phyloP scores from a whole-genome alignment of 805 yeast genomes.

The Nakazawaea peltata region DNA sequence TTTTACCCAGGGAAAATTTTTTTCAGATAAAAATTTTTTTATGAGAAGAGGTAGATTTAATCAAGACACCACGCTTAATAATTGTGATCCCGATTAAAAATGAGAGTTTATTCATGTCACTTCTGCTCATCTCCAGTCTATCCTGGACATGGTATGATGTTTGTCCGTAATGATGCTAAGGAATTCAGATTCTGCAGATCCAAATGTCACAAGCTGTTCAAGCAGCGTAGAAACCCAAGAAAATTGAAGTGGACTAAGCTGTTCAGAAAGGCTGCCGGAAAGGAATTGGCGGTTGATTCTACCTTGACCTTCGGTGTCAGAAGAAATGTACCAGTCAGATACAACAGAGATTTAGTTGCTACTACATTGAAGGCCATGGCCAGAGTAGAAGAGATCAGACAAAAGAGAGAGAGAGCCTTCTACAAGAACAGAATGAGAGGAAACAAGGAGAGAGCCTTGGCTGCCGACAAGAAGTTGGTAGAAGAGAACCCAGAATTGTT shows the following conservation, averaged over 20 bases:
- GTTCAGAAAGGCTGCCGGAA: constrained; percentile 97
- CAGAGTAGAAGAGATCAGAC: constrained; percentile 92
- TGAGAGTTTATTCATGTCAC: constrained; percentile 90
- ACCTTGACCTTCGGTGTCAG: constrained; percentile 95
- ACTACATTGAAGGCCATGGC: constrained; percentile 93
- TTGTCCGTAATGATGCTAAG: constrained; percentile 96
- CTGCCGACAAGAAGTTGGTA: constrained; percentile 80
- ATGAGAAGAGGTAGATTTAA: no score
- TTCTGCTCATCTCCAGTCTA: constrained; percentile 97
- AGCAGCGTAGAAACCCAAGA: constrained; percentile 97
- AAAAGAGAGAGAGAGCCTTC: constrained; percentile 95
- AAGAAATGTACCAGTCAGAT: constrained; percentile 96
- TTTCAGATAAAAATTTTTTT: background rate
- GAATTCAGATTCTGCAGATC: constrained; percentile 97
- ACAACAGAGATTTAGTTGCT: constrained; percentile 92
- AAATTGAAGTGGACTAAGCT: constrained; percentile 98
- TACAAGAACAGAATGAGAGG: constrained; percentile 99
- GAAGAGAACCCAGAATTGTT: constrained; percentile 84
- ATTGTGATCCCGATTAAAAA: constrained; percentile 21
- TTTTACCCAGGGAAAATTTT: background rate
- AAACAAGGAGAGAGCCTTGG: constrained; percentile 80
- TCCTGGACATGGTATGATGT: constrained; percentile 93
- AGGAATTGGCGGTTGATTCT: constrained; percentile 95
- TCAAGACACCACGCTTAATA: background rate
- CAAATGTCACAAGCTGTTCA: constrained; percentile 95